phyloP scores from a whole-genome alignment of 2,329 filamentous ascomycete genomes.

The Paecilomyces fulvus region DNA sequence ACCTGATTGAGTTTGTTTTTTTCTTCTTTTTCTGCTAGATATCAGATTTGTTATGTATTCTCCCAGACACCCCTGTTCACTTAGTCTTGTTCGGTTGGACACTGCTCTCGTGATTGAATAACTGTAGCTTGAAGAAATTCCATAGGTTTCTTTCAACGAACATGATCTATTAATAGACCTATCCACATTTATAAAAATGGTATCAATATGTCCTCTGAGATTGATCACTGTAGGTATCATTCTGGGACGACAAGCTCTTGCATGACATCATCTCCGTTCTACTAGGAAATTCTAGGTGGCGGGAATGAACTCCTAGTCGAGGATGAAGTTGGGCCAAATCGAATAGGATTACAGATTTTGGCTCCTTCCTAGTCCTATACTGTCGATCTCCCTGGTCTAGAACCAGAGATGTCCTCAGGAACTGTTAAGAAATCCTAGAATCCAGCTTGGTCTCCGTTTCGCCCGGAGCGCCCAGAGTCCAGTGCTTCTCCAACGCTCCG shows the following conservation, averaged over 20 bases:
- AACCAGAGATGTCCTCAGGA: background rate
- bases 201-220: too few species aligned
- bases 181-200: too few species aligned
- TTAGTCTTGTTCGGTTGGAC: background rate
- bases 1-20: background rate
- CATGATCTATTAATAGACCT: too few species aligned
- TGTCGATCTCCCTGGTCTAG: background rate
- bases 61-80: background rate
- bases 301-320: background rate
- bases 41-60: background rate
- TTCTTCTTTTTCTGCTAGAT: background rate
- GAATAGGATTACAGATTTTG: background rate
- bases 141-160: background rate
- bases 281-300: background rate
- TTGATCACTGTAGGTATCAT: background rate
- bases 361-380: background rate
- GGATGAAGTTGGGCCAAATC: background rate
- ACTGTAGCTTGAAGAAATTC: background rate
- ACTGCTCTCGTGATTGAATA: background rate
- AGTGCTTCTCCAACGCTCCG: conserved; percentile 8
- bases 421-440: background rate
- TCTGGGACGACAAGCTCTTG: background rate
- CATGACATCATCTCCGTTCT: background rate
- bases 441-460: background rate
- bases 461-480: background rate